A percentile compares a stretch with the other conserved stretches of the same genome.
Conservation (phyloP, 208 protist genomes). For the Ichthyophonus hoferi region DNA sequence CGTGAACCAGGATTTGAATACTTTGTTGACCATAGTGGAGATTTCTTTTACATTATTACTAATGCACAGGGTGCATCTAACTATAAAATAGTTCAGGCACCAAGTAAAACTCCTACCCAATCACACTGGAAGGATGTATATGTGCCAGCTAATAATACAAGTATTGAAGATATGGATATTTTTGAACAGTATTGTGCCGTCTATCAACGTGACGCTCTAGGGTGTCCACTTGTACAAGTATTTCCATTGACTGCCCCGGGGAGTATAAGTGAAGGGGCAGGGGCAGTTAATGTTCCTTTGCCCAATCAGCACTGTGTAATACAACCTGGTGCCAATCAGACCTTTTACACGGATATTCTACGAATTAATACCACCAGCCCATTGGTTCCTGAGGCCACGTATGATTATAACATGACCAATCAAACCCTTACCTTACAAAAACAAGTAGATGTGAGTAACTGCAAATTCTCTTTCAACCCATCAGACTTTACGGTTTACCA, state of each 20-base stretch:
- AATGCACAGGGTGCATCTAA: background rate
- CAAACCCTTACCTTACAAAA: background rate
- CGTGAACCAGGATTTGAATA: slow-evolving; percentile 4
- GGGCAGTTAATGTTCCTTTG: background rate
- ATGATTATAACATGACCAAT: background rate
- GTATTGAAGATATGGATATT: slow-evolving; percentile 27
- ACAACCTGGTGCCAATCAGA: slow-evolving; percentile 17
- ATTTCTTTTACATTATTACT: background rate
- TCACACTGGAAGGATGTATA: background rate
- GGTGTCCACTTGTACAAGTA: background rate
- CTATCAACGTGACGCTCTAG: background rate
- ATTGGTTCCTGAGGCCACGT: background rate
- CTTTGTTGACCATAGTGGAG: slow-evolving; percentile 9
- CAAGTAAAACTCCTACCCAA: background rate
- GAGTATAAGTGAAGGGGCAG: background rate
- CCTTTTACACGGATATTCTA: slow-evolving; percentile 7
- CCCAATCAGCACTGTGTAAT: background rate
- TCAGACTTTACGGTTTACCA: background rate
- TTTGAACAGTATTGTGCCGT: slow-evolving; percentile 12
- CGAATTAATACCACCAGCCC: background rate
- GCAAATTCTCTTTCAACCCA: background rate
- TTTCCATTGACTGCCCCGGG: background rate
- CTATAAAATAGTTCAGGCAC: slow-evolving; percentile 14
- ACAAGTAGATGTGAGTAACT: background rate
- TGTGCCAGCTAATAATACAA: background rate